Base-by-base conservation (phyloP, 768 basidiomycete species). In the Russula sp. region DNA sequence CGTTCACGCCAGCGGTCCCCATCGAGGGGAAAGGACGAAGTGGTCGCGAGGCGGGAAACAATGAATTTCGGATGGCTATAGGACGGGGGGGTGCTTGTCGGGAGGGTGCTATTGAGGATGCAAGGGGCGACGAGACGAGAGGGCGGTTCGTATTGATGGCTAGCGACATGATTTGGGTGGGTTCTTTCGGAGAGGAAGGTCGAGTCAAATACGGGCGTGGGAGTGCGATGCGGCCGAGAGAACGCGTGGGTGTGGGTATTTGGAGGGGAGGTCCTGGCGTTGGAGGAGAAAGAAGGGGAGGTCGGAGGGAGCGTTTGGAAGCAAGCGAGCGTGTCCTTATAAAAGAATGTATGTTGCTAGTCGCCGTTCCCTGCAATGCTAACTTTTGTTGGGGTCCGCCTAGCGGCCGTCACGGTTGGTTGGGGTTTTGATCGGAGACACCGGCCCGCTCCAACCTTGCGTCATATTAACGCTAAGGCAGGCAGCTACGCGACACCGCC, bases 21-120 rank as follows among this genome's bases (percentile, higher is more conserved):
- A 90, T 80, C 57, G 85, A 81, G 18, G 88, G 80, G 74, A 93
- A 93, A 34, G 92, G 92, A 30, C 92, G 84, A 26, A 92, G 79
- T 1, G 87, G 85, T 58, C 88, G 88, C 40, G 91, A 93, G 1
- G 81, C 75, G 6, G 87, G 83, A 73, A 94, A 92, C 7, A 81
- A 76, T 66, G 59, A 58, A 57, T 49, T 74, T 38, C 60, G 61
- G 55, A 52, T 59, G 20, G 62, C 13, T 34, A 50, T 36, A 56
- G 74, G 77, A 54, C 81, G 80, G 69, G 78, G 77, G 2, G 51
- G 6, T 54, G 50, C n/a, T n/a, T n/a, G 59, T 26, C 26, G 56
- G 36, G 52, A 30, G 20, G 62, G 49, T 26, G 50, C 53, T 44
- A 56, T 40, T 1, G 64, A 55, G 14, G 66, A 61, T 4, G 68